These are phyloP conservation scores for Mucor racemosus DNA, from an alignment of 371 early-diverging fungal genomes.

Conservation along the genomic window DNA sequence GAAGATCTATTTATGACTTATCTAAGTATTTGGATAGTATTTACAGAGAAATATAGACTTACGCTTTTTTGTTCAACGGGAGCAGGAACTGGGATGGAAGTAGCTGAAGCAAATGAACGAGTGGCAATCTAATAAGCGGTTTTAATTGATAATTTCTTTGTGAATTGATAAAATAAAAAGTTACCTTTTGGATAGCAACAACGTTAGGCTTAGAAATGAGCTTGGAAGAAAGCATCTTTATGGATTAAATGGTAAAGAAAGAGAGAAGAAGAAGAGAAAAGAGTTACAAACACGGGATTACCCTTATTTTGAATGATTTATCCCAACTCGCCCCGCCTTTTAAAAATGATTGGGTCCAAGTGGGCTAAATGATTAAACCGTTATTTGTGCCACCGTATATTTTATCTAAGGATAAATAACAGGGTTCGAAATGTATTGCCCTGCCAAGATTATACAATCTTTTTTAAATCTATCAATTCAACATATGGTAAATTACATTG, in stretches of 20 bases:
- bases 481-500: too few relatives aligned
- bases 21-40: neutral
- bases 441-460: too few relatives aligned
- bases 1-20: constrained; percentile 27
- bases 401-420: too few relatives aligned
- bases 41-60: constrained; percentile 15
- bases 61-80: constrained; percentile 52
- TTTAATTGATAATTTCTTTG: too few relatives aligned
- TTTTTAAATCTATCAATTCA: too few relatives aligned
- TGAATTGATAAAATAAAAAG: neutral
- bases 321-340: constrained; percentile 12
- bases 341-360: neutral
- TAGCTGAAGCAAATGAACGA: constrained; percentile 46
- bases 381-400: neutral
- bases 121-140: constrained; percentile 14
- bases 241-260: neutral
- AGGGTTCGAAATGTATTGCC: neutral
- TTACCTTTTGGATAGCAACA: constrained; percentile 21
- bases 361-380: constrained; percentile 10
- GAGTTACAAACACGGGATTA: constrained; percentile 1
- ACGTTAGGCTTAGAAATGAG: constrained; percentile 17
- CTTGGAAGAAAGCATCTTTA: constrained; percentile 21
- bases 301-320: constrained; percentile 12
- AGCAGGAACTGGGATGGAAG: constrained; percentile 51
- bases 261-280: neutral